Evolutionary conservation across 306 rosid species (phyloP), one percentile per base, ranked within the genome.

Genomic region (Canavalia gladiata): DNA sequence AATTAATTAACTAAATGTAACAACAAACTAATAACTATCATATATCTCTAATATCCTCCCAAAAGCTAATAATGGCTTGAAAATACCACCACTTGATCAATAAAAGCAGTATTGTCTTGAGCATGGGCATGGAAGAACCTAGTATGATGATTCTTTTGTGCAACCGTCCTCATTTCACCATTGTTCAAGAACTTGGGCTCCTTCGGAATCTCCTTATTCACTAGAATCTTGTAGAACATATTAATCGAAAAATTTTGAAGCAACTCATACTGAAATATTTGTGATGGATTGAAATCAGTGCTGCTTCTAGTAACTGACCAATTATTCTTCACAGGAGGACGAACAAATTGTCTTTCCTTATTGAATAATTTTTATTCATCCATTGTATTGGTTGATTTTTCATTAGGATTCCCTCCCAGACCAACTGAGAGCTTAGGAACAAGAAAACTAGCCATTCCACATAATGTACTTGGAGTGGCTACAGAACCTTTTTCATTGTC

Each of bases 361-460:
- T 75, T 93, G 34, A 85, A 82, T 70, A 84, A 65, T 84, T 93
- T 95, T 59, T 93, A 81, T 79, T 91, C 96, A 80, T 91, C 98
- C 28, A 79, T 55, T 29, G 92, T 84, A 88, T 84, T 88, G 60
- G 96, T 78, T 68, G 94, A 82, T 84, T 85, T 90, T 79, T 95
- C 97, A 75, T 81, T 76, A 57, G 98, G 83, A 85, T 83, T 93
- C 85, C 97, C 96, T 64, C 90, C 85, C 71, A 90, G 76, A 67
- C 99, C 97, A 79, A 86, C 93, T 81, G 99, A 85, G 65, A 91
- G 92, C 91, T 93, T 95, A 65, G 99, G 99, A 83, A 88, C 98
- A 75, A 95, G 99, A 88, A 93, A 95, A 90, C 92, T 92, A 74
- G 99, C 93, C 99, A 95, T 90, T 70, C 96, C 99, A 86, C 98